Evolutionary conservation across 352 stramenopile species (phyloP), one percentile per base, ranked within the genome.

Genomic region (Globisporangium abappressorium): DNA sequence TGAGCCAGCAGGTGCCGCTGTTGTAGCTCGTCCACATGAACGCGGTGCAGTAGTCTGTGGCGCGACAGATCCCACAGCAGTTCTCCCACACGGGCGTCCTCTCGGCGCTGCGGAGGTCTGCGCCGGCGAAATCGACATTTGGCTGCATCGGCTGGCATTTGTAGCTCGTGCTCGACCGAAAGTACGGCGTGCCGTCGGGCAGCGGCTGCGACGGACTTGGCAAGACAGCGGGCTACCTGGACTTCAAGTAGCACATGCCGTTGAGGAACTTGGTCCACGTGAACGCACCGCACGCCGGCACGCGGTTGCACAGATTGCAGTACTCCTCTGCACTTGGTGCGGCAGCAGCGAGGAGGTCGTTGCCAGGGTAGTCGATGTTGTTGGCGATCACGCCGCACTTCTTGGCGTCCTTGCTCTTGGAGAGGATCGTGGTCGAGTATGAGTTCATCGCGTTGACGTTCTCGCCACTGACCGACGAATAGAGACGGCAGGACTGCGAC

Each of bases 161-260:
- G 38, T 71, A 63, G 18, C 34, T 43, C 22, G 24, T 28, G 11
- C 58, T 41, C 11, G 66, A 71, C 6, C 57, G 65, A 11, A 65
- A n/a, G 24, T 66, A 66, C n/a, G 47, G 46, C 22, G 47, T 49
- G 7, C 49, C 57, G 5, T 71, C 66, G 14, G 12, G 15, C 6
- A 41, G 30, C 8, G 51, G 59, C 9, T 55, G 5, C 3, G 18
- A 15, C 7, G 20, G 53, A 12, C 53, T 22, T 38, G 43, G 28
- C 18, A 60, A 24, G 3, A 30, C 20, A 3, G 18, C 15, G 6
- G 60, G 54, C 12, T 56, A 12, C n/a, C 28, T 30, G 53, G 24
- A 75, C 70, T 81, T 79, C 41, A 81, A 62, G 46, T 62, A 68
- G 58, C 74, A 79, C 46, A 63, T 64, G 33, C 70, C 74, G 22